Conservation (phyloP, 2,329 filamentous ascomycete genomes). For the Chalara sp. region DNA sequence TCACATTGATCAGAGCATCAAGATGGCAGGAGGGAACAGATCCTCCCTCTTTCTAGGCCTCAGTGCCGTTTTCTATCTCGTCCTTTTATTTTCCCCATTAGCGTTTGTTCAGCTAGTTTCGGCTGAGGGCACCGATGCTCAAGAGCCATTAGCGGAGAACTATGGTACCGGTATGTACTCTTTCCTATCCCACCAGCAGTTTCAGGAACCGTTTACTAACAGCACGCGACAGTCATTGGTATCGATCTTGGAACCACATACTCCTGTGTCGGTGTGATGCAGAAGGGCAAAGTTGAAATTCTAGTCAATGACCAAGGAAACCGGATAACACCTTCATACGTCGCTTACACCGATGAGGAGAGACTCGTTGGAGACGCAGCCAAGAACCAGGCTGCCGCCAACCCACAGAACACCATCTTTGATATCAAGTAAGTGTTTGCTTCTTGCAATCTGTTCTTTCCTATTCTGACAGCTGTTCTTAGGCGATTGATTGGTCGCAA, state of each 20-base stretch:
- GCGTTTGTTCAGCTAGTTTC: conserved; percentile 72
- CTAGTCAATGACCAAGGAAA: conserved; percentile 95
- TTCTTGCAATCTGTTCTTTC: conserved; percentile 7
- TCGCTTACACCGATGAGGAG: conserved; percentile 95
- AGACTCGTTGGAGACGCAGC: conserved; percentile 94
- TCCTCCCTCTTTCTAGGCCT: conserved; percentile 71
- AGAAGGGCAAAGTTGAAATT: conserved; percentile 91
- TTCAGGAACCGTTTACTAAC: too few relatives aligned
- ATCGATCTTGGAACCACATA: conserved; percentile 92
- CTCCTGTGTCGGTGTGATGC: conserved; percentile 92
- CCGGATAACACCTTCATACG: conserved; percentile 91
- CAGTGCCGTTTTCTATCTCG: conserved; percentile 86
- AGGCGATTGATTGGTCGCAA: conserved; percentile 84
- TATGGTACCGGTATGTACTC: conserved; percentile 60
- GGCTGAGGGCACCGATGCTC: conserved; percentile 54
- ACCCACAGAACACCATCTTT: conserved; percentile 10
- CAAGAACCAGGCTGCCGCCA: conserved; percentile 72
- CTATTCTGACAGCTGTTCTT: conserved; percentile 26
- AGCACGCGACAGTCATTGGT: conserved; percentile 61
- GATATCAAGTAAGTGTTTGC: conserved; percentile 55
- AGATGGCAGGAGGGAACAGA: conserved; percentile 55
- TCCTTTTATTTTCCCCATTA: conserved; percentile 81
- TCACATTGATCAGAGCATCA: conserved; percentile 24
- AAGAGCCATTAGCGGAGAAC: conserved; percentile 58
- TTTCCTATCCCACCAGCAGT: not conserved